phyloP scores from a whole-genome alignment of 1,284 basidiomycete genomes.

The Flammula alnicola region DNA sequence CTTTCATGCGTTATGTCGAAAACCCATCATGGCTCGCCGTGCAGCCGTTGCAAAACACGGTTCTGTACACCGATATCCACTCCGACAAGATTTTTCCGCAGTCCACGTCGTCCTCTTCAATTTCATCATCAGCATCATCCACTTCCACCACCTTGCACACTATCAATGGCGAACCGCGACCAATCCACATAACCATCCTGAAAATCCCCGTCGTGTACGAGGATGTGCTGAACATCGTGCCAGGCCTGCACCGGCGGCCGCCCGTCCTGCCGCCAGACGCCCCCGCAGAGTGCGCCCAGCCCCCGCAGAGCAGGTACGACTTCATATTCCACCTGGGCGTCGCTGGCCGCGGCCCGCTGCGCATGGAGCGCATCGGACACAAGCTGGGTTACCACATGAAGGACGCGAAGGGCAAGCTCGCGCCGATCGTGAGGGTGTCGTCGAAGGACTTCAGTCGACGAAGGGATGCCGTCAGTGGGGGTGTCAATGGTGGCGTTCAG shows the following conservation, averaged over 20 bases:
- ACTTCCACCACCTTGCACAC: conserved; percentile 32
- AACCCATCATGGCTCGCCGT: conserved; percentile 72
- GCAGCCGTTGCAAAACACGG: conserved; percentile 55
- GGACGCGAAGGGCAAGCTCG: conserved; percentile 63
- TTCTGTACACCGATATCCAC: conserved; percentile 36
- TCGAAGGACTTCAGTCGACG: conserved; percentile 39
- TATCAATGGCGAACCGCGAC: conserved; percentile 26
- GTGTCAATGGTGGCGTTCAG: conserved; percentile 16
- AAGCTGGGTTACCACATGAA: conserved; percentile 75
- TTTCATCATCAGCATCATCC: conserved; percentile 40
- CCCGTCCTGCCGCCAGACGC: conserved; percentile 53
- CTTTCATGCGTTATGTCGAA: conserved; percentile 55
- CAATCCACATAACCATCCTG: conserved; percentile 65
- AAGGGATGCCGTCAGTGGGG: conserved; percentile 22
- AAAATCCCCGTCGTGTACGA: conserved; percentile 67
- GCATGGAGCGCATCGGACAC: conserved; percentile 70
- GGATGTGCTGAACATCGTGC: conserved; percentile 59
- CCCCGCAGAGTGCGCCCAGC: conserved; percentile 37
- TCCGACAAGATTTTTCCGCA: no score
- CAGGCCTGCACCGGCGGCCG: conserved; percentile 64
- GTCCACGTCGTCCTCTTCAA: conserved; percentile 18
- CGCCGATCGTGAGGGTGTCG: conserved; percentile 51
- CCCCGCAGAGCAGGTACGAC: conserved; percentile 69
- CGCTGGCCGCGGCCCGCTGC: conserved; percentile 64
- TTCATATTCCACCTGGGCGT: conserved; percentile 76